phyloP scores from a whole-genome alignment of 352 stramenopile genomes.

The Elongisporangium prolatum region DNA sequence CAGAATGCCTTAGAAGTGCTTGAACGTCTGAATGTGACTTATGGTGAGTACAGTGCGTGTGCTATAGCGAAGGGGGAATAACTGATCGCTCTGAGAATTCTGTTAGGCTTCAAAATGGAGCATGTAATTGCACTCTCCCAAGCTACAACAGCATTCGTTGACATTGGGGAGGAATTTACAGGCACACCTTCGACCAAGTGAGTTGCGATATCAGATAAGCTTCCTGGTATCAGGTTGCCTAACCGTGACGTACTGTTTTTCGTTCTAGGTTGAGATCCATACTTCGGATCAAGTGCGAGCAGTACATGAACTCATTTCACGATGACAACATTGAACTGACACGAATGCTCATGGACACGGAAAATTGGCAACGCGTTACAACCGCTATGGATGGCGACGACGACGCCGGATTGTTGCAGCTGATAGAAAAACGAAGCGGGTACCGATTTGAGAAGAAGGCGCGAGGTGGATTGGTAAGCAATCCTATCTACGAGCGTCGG shows the following conservation, averaged over 20 bases:
- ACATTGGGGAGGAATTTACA: conserved; percentile 86
- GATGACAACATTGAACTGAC: conserved; percentile 80
- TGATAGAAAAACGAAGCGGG: conserved; percentile 79
- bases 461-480: conserved; percentile 28
- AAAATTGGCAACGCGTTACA: conserved; percentile 78
- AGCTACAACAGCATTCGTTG: conserved; percentile 65
- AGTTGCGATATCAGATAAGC: conserved; percentile 6
- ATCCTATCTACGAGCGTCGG: conserved; percentile 61
- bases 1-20: conserved; percentile 70
- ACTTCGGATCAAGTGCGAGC: conserved; percentile 74
- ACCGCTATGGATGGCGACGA: conserved; percentile 40
- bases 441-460: conserved; percentile 56
- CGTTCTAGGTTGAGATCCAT: conserved; percentile 46
- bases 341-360: conserved; percentile 81
- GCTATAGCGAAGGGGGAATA: not conserved
- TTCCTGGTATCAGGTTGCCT: not conserved
- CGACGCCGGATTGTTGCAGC: conserved; percentile 36
- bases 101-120: conserved; percentile 56
- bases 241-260: not conserved
- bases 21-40: conserved; percentile 64
- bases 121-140: conserved; percentile 82
- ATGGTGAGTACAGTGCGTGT: conserved; percentile 28
- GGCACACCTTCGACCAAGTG: conserved; percentile 64
- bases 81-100: not conserved
- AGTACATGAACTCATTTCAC: conserved; percentile 76